Evolutionary conservation across 805 yeast genomes (phyloP), one percentile per base, ranked within the genome.

Genomic region (Yarrowia hollandica): DNA sequence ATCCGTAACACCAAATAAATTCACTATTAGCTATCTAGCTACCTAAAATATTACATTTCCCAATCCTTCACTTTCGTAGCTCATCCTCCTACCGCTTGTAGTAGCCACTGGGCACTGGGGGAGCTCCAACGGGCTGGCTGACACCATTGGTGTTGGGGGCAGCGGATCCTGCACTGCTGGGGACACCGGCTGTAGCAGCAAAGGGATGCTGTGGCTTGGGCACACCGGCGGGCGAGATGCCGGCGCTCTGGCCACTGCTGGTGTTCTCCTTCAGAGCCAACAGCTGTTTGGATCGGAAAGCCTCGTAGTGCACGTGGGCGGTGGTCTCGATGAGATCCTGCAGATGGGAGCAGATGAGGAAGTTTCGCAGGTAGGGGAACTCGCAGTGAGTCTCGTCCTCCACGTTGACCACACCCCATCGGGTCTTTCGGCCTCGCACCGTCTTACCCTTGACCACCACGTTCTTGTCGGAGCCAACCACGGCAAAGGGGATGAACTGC

Each of bases 271-370:
- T 91, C 73, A 94, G 80, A 8, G 96, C 95, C 62, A 90, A 83
- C 72, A 94, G 83, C 76, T 94, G 99, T 74, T 91, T 90, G 18
- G 96, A 79, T 75, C 99, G 85, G 77, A 91, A 94, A 59, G 84
- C 79, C 77, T 94, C 99, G 74, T 94, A 94, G 73, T 94, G 98
- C 59, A 84, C 80, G 65, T 82, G 78, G 1, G 95, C 77, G 4
- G 99, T 94, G 11, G 96, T 83, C 73, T 94, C 99, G 67, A 94
- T 91, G 72, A 94, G 83, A 72, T 92, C 98, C 73, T 90, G 97
- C 68, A 94, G 79, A 72, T 94, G 97, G 8, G 98, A 90, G 76
- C 97, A 84, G 44, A 96, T 90, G 69, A 94, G 81, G 73, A 94
- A 94, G 72, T 90, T 96, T 75, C 97, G 83, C 70, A 94, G 82